Conservation (phyloP, 495 filamentous ascomycete species). For the Cladorrhinum samala region DNA sequence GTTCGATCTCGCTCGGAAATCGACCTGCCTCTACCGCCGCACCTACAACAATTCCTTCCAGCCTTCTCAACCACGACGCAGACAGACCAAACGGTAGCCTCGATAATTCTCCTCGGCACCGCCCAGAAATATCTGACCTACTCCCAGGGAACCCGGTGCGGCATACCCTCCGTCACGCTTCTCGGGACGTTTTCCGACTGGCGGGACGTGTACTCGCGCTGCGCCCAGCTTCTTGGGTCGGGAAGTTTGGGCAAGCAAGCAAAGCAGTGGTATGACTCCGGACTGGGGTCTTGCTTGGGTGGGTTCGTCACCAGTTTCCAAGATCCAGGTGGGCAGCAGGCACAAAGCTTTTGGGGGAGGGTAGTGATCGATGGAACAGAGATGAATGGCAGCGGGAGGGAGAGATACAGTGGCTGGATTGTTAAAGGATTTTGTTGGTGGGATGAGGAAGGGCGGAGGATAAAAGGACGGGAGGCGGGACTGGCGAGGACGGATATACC, state of each 20-base stretch:
- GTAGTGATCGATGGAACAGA: conserved; percentile 24
- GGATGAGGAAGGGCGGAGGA: conserved; percentile 29
- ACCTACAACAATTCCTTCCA: conserved; percentile 27
- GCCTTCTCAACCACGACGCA: conserved; percentile 30
- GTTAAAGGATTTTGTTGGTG: conserved; percentile 37
- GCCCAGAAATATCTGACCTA: conserved; percentile 27
- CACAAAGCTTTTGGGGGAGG: conserved; percentile 31
- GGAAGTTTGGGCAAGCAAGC: conserved; percentile 30
- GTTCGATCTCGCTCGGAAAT: too few relatives aligned
- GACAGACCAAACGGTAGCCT: conserved; percentile 22
- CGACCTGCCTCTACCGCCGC: too few relatives aligned
- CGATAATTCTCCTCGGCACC: conserved; percentile 28
- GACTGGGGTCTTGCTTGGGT: conserved; percentile 28
- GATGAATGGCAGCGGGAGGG: conserved; percentile 30
- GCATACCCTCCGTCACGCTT: conserved; percentile 35
- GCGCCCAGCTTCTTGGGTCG: background rate
- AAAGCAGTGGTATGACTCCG: conserved; percentile 20
- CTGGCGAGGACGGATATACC: conserved; percentile 29
- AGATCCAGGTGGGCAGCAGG: conserved; percentile 20
- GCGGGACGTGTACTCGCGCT: conserved; percentile 17
- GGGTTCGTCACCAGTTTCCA: conserved; percentile 31
- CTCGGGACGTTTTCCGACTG: conserved; percentile 29
- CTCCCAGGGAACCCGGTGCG: conserved; percentile 18
- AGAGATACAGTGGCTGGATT: conserved; percentile 38
- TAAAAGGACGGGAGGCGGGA: conserved; percentile 9